Conservation (phyloP, 208 protist genomes). For the Leishmania arabica region DNA sequence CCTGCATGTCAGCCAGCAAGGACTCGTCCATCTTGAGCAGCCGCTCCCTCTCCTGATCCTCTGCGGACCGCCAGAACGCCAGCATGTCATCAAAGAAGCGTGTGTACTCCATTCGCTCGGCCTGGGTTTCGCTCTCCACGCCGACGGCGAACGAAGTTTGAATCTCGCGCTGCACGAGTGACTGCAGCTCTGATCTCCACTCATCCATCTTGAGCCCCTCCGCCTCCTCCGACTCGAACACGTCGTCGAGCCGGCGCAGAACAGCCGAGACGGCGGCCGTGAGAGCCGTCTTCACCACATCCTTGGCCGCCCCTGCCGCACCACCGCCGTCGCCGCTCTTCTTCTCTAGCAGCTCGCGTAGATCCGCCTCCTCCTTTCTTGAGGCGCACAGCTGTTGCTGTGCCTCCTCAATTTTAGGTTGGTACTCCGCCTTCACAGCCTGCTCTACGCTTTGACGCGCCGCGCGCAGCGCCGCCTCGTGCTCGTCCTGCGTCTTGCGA, state of each 20-base stretch:
- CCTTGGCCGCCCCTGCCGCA: background rate
- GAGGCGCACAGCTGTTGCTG: slow-evolving; percentile 42
- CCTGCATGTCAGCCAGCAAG: slow-evolving; percentile 65
- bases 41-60: slow-evolving; percentile 60
- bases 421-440: slow-evolving; percentile 54
- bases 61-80: slow-evolving; percentile 70
- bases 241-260: slow-evolving; percentile 47
- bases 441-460: slow-evolving; percentile 51
- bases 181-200: slow-evolving; percentile 61
- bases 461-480: slow-evolving; percentile 49
- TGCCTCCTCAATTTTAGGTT: slow-evolving; percentile 42
- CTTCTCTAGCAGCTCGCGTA: slow-evolving; percentile 47
- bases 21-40: slow-evolving; percentile 82
- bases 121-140: slow-evolving; percentile 59
- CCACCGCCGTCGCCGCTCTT: slow-evolving; percentile 34
- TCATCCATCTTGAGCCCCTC: slow-evolving; percentile 22
- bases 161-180: slow-evolving; percentile 69
- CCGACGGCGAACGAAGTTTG: slow-evolving; percentile 68
- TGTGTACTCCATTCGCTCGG: slow-evolving; percentile 58
- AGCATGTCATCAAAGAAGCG: slow-evolving; percentile 71
- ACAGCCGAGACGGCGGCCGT: slow-evolving; percentile 59
- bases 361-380: slow-evolving; percentile 53
- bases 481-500: slow-evolving; percentile 46
- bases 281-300: slow-evolving; percentile 52
- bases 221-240: slow-evolving; percentile 43